Base-by-base conservation (phyloP, 2,329 filamentous ascomycete species). In the Paecilomyces variotii region DNA sequence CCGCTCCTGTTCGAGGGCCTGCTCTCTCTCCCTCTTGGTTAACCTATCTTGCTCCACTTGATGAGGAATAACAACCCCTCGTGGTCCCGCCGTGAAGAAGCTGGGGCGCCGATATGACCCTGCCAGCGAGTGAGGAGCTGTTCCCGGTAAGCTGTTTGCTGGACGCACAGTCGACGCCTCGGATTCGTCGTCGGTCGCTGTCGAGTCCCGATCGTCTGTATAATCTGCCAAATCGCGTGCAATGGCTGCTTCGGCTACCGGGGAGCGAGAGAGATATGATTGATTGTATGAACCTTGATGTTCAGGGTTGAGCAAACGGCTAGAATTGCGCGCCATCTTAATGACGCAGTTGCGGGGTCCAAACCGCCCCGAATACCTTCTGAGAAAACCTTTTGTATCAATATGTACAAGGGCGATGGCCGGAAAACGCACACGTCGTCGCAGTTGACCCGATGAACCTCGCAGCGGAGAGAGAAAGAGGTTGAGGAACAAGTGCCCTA, bases 81-180 rank as follows among this genome's bases (percentile, higher is more conserved):
- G 81, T 1, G 85, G 82, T 26, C 87, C 87, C 11, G 87, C 88
- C 60, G 84, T 89, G 30, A 94, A 86, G 68, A 87, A 88, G 64
- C 86, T 89, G 0, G 91, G 90, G 53, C 91, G 84, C 57, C 89
- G 85, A 75, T 94, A 96, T 32, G 84, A 84, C 35, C 83, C 81
- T 19, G 80, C 79, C 76, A 88, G 80, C 14, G 84, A 82, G 62
- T 77, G 71, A 14, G 69, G 67, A 34, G 71, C 70, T 28, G 67
- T 72, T 19, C 72, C 62, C 57, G 77, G 59, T 61, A 73, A 58
- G 64, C 72, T 70, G 63, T 72, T 71, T 19, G 71, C 63, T 54
- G 77, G 74, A 63, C 76, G 74, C 56, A 78, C 65, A 9, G 78
- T 76, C 55, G 74, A 72, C 10, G 67, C 66, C 49, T 75, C 75